These are phyloP conservation scores for Uronychia binucleata DNA, from an alignment of 73 alveolate genomes.

Conservation along the genomic window DNA sequence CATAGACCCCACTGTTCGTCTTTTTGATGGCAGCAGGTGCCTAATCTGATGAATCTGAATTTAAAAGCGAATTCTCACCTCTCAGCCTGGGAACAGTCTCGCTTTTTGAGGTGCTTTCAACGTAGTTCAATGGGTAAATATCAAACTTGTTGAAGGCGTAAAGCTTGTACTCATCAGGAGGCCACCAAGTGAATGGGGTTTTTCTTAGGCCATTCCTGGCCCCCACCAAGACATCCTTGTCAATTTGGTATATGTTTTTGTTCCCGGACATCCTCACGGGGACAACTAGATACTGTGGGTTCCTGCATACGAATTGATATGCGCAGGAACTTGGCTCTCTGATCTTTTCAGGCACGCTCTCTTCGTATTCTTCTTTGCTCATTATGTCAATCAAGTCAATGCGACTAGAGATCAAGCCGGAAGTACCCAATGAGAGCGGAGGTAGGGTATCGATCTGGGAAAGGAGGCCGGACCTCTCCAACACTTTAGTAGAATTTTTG, in stretches of 20 bases:
- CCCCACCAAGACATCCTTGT: conserved; percentile 49
- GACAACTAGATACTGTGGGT: conserved; percentile 72
- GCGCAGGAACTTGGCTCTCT: conserved; percentile 73
- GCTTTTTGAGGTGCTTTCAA: too few relatives aligned
- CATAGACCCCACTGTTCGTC: neutral
- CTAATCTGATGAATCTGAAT: too few relatives aligned
- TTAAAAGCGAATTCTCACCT: too few relatives aligned
- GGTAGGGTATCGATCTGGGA: conserved; percentile 83
- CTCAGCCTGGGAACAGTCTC: too few relatives aligned
- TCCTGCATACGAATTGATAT: conserved; percentile 67
- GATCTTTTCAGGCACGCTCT: conserved; percentile 40
- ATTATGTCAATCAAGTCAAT: conserved; percentile 77
- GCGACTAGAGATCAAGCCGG: neutral
- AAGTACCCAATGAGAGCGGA: conserved; percentile 66
- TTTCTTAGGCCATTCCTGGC: conserved; percentile 44
- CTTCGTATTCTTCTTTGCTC: conserved; percentile 64
- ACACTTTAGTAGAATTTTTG: conserved; percentile 42
- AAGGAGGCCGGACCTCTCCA: conserved; percentile 56
- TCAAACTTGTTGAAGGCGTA: conserved; percentile 34
- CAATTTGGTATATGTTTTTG: conserved; percentile 51
- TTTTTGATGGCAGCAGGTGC: too few relatives aligned
- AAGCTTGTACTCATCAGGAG: conserved; percentile 39
- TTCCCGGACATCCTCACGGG: conserved; percentile 78
- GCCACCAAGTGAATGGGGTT: conserved; percentile 66
- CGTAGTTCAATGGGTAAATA: conserved; percentile 3